Evolutionary conservation across 192 early-diverging fungal species (phyloP).

Genomic region (Phycomyces nitens): DNA sequence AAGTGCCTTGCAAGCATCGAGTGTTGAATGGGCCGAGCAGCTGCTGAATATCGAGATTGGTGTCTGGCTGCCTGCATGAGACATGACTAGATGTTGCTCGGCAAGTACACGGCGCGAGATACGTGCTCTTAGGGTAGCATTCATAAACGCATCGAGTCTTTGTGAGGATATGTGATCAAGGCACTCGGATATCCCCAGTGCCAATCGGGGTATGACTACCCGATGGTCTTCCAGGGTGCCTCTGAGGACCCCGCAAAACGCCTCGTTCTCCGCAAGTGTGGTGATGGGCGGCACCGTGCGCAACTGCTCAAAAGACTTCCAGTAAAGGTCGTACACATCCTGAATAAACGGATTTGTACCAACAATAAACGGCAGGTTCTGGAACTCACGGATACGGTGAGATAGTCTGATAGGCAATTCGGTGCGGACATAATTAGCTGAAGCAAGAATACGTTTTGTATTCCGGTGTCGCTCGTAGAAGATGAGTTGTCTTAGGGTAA

Average conservation of each 20-base stretch:
- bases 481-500: slow-evolving; percentile 91
- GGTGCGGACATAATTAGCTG: slow-evolving; percentile 86
- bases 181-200: slow-evolving; percentile 83
- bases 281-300: slow-evolving; percentile 66
- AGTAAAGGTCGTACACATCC: slow-evolving; percentile 82
- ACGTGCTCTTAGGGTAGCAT: slow-evolving; percentile 81
- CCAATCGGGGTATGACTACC: slow-evolving; percentile 88
- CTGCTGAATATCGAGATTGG: slow-evolving; percentile 64
- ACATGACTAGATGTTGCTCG: slow-evolving; percentile 88
- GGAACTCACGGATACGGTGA: slow-evolving; percentile 91
- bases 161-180: slow-evolving; percentile 51
- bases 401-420: slow-evolving; percentile 91
- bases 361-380: slow-evolving; percentile 90
- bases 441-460: slow-evolving; percentile 76
- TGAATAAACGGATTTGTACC: slow-evolving; percentile 89
- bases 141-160: slow-evolving; percentile 86
- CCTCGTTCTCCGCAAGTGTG: slow-evolving; percentile 79
- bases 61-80: neutral
- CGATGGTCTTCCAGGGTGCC: slow-evolving; percentile 72
- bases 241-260: slow-evolving; percentile 75
- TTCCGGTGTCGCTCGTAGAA: slow-evolving; percentile 89
- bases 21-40: slow-evolving; percentile 53
- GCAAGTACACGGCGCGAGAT: slow-evolving; percentile 90
- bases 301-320: slow-evolving; percentile 86
- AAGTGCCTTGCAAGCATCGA: slow-evolving; percentile 33